Conservation (phyloP, 108 stramenopile genomes). For the Pinguiococcus pyrenoidosus region DNA sequence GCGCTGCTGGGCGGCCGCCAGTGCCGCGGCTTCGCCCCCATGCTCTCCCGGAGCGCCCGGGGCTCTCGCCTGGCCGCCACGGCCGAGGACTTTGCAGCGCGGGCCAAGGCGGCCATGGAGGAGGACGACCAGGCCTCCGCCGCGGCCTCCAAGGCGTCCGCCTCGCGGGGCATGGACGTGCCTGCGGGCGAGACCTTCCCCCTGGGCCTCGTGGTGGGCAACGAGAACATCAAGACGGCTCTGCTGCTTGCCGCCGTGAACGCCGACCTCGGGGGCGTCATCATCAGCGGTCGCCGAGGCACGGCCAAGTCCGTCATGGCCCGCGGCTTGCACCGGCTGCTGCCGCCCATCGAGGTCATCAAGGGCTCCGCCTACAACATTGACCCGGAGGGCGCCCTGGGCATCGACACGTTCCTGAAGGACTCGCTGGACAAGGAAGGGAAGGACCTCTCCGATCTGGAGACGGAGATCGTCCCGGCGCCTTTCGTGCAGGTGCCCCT, state of each 20-base stretch:
- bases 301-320: constrained; percentile 93
- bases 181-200: constrained; percentile 67
- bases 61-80: too few species aligned
- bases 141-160: background rate
- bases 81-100: too few species aligned
- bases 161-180: background rate
- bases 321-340: constrained; percentile 71
- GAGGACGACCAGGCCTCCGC: constrained; percentile 1
- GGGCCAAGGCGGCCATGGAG: constrained; percentile 14
- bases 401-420: constrained; percentile 61
- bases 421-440: constrained; percentile 59
- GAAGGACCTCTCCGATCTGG: constrained; percentile 57
- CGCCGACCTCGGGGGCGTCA: constrained; percentile 81
- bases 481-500: constrained; percentile 91
- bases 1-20: too few species aligned
- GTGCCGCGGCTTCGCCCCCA: too few species aligned
- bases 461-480: constrained; percentile 68
- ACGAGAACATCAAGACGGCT: constrained; percentile 74
- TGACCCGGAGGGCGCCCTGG: constrained; percentile 51
- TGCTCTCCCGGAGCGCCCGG: too few species aligned
- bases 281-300: constrained; percentile 81
- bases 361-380: constrained; percentile 74
- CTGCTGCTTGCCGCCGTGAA: constrained; percentile 73
- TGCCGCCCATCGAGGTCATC: constrained; percentile 77
- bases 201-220: constrained; percentile 83